These are phyloP conservation scores for Russula vinacea DNA, from an alignment of 768 basidiomycete genomes.

Conservation along the genomic window DNA sequence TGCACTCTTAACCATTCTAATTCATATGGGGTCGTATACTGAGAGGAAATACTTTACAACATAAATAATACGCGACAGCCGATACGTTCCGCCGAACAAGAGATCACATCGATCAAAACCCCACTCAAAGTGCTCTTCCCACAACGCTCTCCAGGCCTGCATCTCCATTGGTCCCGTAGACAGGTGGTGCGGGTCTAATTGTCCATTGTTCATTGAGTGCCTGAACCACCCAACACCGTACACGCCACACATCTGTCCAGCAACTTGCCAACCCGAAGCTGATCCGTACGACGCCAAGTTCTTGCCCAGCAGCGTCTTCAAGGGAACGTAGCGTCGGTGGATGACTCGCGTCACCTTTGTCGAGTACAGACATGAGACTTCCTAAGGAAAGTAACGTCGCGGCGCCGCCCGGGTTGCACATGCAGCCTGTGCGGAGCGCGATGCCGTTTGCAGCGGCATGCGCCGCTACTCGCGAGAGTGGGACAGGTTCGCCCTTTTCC, in stretches of 20 bases:
- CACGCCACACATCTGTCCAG: slow-evolving; percentile 61
- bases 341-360: slow-evolving; percentile 48
- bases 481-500: slow-evolving; percentile 32
- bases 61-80: slow-evolving; percentile 6
- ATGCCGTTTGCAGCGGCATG: slow-evolving; percentile 57
- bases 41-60: not conserved
- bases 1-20: not conserved
- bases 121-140: slow-evolving; percentile 20
- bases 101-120: slow-evolving; percentile 1
- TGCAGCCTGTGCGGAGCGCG: slow-evolving; percentile 79
- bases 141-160: not conserved
- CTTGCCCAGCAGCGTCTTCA: slow-evolving; percentile 56
- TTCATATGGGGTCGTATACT: not conserved
- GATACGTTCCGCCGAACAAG: slow-evolving; percentile 1
- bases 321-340: slow-evolving; percentile 48
- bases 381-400: slow-evolving; percentile 66
- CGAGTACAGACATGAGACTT: slow-evolving; percentile 59
- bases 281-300: slow-evolving; percentile 71
- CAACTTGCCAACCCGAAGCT: slow-evolving; percentile 78
- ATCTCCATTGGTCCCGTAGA: not conserved
- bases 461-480: slow-evolving; percentile 47
- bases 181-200: not conserved
- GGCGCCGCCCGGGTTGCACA: slow-evolving; percentile 85
- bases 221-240: slow-evolving; percentile 34
- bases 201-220: slow-evolving; percentile 19